Percentiles rank a stretch among this genome's conserved stretches.
These are phyloP conservation scores for Aspergillus pseudoglaucus DNA, from an alignment of 2,329 filamentous ascomycete genomes.

Conservation along the genomic window DNA sequence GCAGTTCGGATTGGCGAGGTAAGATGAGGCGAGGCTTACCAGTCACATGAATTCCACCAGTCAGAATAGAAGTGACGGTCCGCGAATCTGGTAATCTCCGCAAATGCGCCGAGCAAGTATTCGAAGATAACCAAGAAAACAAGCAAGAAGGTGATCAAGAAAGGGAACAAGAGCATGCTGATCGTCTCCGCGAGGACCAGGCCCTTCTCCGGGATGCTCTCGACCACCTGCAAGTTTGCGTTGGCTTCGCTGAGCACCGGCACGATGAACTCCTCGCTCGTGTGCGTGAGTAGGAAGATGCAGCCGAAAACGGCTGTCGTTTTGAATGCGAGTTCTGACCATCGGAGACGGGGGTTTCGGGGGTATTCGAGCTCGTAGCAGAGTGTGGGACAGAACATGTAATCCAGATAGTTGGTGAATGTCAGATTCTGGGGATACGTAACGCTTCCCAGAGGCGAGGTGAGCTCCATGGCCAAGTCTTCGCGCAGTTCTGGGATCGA, in stretches of 20 bases:
- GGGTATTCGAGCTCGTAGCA: constrained; percentile 98
- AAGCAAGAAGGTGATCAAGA: constrained; percentile 91
- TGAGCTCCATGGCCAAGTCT: constrained; percentile 83
- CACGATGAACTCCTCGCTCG: constrained; percentile 90
- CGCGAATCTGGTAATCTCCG: constrained; percentile 86
- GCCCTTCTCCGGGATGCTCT: constrained; percentile 56
- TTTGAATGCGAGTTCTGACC: constrained; percentile 77
- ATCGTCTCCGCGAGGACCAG: constrained; percentile 86
- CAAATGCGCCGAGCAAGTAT: constrained; percentile 88
- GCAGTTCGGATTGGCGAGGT: neutral
- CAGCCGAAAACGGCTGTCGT: constrained; percentile 87
- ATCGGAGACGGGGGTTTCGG: constrained; percentile 66
- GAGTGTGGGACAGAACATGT: constrained; percentile 83
- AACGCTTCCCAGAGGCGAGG: constrained; percentile 79
- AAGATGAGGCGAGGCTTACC: constrained; percentile 22
- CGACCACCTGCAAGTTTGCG: constrained; percentile 43
- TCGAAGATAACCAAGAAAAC: constrained; percentile 99
- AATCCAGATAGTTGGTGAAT: constrained; percentile 75
- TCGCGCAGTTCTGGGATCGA: constrained; percentile 66
- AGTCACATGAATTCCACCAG: constrained; percentile 59
- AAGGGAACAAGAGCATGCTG: constrained; percentile 86
- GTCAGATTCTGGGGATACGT: constrained; percentile 89
- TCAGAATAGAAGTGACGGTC: constrained; percentile 87
- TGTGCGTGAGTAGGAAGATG: constrained; percentile 88
- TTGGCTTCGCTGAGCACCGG: constrained; percentile 75